Conservation (phyloP, 805 yeast species). For the Cyberlindnera maclurae region DNA sequence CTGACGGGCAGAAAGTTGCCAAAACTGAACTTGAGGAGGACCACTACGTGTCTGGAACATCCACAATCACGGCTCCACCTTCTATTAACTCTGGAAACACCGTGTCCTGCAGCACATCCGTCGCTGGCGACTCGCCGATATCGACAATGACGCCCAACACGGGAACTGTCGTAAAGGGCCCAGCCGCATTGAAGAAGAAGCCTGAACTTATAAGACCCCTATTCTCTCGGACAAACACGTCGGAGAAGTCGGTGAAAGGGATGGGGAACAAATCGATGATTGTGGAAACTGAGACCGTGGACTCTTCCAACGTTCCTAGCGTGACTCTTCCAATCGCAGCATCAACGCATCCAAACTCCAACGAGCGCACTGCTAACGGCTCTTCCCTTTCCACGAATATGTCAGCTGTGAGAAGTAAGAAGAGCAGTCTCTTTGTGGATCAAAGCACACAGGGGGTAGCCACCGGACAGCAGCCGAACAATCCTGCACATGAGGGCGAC, state of each 20-base stretch:
- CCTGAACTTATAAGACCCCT: conserved; percentile 20
- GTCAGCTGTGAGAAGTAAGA: conserved; percentile 28
- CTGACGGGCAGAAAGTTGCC: background rate
- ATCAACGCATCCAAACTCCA: conserved; percentile 6
- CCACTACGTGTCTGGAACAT: background rate
- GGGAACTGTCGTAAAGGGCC: conserved; percentile 3
- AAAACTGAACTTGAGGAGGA: background rate
- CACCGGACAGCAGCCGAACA: conserved; percentile 6
- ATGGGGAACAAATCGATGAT: conserved; percentile 33
- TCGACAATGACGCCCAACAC: background rate
- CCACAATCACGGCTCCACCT: conserved; percentile 2
- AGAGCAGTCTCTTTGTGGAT: conserved; percentile 26
- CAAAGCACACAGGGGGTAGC: conserved; percentile 6
- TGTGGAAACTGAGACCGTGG: conserved; percentile 59
- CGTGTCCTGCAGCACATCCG: background rate
- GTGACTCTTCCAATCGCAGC: conserved; percentile 23
- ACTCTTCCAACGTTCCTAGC: conserved; percentile 30
- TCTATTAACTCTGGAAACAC: background rate
- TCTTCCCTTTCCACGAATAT: conserved; percentile 19
- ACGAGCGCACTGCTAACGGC: conserved; percentile 18
- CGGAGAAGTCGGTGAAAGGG: conserved; percentile 15
- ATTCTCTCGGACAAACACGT: conserved; percentile 20
- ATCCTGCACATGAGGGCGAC: conserved; percentile 14
- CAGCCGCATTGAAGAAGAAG: conserved; percentile 9
- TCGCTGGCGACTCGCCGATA: background rate